Percentiles rank a stretch among this genome's conserved stretches.
These are phyloP conservation scores for Tillandsia leiboldiana DNA, from an alignment of 176 grass and related monocot species.

Conservation along the genomic window DNA sequence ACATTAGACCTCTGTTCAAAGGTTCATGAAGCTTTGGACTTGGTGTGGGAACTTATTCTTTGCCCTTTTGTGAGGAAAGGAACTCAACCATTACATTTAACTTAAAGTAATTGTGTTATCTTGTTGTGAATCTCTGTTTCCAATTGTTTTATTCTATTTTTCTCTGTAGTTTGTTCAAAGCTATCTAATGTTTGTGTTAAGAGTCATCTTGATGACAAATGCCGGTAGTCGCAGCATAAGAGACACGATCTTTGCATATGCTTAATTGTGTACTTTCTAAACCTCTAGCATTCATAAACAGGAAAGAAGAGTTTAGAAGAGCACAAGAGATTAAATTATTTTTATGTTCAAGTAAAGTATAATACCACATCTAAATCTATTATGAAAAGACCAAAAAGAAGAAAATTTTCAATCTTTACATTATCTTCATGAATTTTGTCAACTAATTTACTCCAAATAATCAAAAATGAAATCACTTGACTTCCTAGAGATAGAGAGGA, in stretches of 20 bases:
- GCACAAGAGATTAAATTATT: too few species aligned
- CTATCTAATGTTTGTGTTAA: too few species aligned
- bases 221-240: too few species aligned
- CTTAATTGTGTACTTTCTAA: too few species aligned
- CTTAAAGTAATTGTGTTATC: background rate
- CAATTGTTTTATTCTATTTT: too few species aligned
- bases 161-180: too few species aligned
- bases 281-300: too few species aligned
- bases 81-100: background rate
- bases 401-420: background rate
- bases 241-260: too few species aligned
- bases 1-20: too few species aligned
- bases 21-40: too few species aligned
- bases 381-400: background rate
- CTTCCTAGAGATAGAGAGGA: constrained; percentile 12
- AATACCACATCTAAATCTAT: background rate
- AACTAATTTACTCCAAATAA: constrained; percentile 8
- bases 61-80: background rate
- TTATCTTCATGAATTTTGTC: background rate
- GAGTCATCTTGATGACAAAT: too few species aligned
- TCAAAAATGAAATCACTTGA: constrained; percentile 17
- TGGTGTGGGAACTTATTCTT: background rate
- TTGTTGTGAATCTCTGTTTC: background rate
- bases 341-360: background rate
- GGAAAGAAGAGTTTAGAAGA: too few species aligned